Base-by-base conservation (phyloP, 257 asterid genomes). In the Primulina tabacum region DNA sequence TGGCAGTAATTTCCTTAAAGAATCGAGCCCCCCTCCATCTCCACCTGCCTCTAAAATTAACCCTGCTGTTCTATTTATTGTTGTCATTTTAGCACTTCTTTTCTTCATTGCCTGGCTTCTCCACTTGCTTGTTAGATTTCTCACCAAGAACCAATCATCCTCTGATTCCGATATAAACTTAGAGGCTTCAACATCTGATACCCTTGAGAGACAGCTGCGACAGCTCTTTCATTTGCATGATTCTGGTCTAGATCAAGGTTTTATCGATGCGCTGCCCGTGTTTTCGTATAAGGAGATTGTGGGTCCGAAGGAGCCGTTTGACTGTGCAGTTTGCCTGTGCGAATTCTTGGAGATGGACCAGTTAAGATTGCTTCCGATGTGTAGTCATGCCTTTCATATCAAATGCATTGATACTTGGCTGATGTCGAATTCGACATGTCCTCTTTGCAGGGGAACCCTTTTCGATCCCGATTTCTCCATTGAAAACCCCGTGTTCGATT, bases 341-440 rank as follows among this genome's bases (percentile, higher is more conserved):
- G 87, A 84, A 34, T 84, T 84, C 72, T 62, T 71, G 0, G 82
- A 75, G 29, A 75, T 29, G 9, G 89, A 79, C 62, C 65, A 79
- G 50, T 73, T 82, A 76, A 84, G 85, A 53, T 71, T 84, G 65
- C 89, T 84, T 20, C 85, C 89, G 0, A 55, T 74, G 21, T 84
- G 87, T 11, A 68, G 89, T 74, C 87, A 84, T 71, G 87, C 87
- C 26, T 84, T 84, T 34, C 89, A 84, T 55, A 74, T 79, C 64
- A 82, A 64, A 2, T 84, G 89, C 72, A 82, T 84, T 16, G 89
- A 84, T 55, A 82, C 89, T 55, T 84, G 89, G 89, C 80, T 84
- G 8, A 73, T 77, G 14, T 74, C 89, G 2, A 84, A 79, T 40
- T 84, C 89, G 5, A 81, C 85, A 0, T 84, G 89, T 26, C 89